Evolutionary conservation across 768 basidiomycete genomes (phyloP).

Genomic region (Cystofilobasidium bisporidii): DNA sequence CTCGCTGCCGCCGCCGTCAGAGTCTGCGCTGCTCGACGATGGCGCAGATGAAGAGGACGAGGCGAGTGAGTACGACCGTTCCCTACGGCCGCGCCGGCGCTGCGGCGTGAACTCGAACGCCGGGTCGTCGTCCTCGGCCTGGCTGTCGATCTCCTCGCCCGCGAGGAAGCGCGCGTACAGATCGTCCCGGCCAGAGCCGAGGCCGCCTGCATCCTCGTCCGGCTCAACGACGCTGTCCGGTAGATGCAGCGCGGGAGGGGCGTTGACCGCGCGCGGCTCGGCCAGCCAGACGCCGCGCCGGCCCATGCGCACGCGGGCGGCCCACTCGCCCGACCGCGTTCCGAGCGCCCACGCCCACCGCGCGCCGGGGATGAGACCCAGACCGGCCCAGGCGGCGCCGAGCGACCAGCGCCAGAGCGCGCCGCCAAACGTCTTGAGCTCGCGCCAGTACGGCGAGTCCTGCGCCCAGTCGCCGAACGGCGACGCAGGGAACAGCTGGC

Average conservation of each 20-base stretch:
- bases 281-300: constrained; percentile 1
- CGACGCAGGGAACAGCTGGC: neutral
- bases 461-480: neutral
- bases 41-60: constrained; percentile 3
- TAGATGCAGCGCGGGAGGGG: too few relatives aligned
- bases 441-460: constrained; percentile 3
- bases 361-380: constrained; percentile 9
- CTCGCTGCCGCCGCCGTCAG: neutral
- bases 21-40: neutral
- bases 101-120: neutral
- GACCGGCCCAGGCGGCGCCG: neutral
- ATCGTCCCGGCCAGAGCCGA: neutral
- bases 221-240: neutral
- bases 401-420: neutral
- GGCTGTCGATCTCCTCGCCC: neutral
- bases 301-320: neutral
- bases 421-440: neutral
- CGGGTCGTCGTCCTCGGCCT: constrained; percentile 14
- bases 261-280: neutral
- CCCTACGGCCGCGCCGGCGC: neutral
- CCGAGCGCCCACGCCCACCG: neutral
- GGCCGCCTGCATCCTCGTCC: neutral
- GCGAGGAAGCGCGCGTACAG: constrained; percentile 3
- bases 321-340: neutral
- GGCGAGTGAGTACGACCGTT: neutral